Evolutionary conservation across 1,284 basidiomycete species (phyloP), one percentile per base, ranked within the genome.

Genomic region (Rhodotorula sp.): DNA sequence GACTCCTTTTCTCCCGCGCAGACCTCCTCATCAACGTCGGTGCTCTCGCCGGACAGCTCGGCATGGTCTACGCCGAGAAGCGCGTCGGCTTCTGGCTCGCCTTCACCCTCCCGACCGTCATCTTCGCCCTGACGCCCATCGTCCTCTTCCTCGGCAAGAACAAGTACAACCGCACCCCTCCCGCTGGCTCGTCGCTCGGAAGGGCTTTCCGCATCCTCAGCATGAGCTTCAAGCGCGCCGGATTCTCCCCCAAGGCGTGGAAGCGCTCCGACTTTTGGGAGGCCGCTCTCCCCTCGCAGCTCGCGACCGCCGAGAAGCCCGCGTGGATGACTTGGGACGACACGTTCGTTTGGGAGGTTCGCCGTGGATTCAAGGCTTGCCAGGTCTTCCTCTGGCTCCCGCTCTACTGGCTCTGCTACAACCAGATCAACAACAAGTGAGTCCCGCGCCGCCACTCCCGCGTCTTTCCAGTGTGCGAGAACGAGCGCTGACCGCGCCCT

Each of bases 301-400:
- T 90, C 79, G 90, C 90, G 16, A 76, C 76, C n/a, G 76, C 79
- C 64, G 71, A 77, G 59, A 77, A 76, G 54, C 81, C 81, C 1
- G 24, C 62, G 15, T 83, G 80, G 82, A 81, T 82, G 77, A 81
- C 77, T 11, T 84, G 80, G 64, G 79, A 80, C 65, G 89, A 90
- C 76, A 77, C 83, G 51, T 92, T 88, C 87, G 90, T 94, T 22
- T 89, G 92, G 64, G 92, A 94, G 78, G 87, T 94, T 61, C 83
- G 84, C 66, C 86, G 91, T 76, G 91, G 89, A 3, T 81, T 92
- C 80, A 91, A 90, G 80, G 92, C 92, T 15, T 94, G 92, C 81
- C 80, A 82, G 53, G 91, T 94, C 66, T 94, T 94, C 81, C 78
- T 84, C 56, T 92, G 88, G 85, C 90, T 79, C 76, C 80, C 81